These are phyloP conservation scores for Russula olivacea DNA, from an alignment of 768 basidiomycete genomes.

Conservation along the genomic window DNA sequence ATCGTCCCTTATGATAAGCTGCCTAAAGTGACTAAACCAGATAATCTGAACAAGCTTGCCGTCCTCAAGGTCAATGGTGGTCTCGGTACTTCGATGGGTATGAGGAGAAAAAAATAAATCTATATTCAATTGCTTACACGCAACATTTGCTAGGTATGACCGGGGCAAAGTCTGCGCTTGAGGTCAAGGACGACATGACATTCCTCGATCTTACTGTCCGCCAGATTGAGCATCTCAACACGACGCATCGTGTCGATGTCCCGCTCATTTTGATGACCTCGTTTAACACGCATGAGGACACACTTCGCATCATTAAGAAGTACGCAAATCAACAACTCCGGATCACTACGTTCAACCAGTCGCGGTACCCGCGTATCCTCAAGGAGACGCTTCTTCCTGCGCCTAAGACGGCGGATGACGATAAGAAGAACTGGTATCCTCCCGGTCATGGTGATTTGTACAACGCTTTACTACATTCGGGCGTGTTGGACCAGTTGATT, in stretches of 20 bases:
- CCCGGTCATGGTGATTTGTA: conserved; percentile 97
- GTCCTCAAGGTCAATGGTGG: conserved; percentile 95
- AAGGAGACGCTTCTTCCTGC: conserved; percentile 84
- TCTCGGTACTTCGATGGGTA: conserved; percentile 85
- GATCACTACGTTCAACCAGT: conserved; percentile 90
- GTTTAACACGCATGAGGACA: conserved; percentile 97
- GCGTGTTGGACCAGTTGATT: conserved; percentile 84
- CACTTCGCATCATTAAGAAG: conserved; percentile 93
- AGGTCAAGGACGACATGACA: conserved; percentile 96
- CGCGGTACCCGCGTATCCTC: conserved; percentile 87
- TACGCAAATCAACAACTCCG: conserved; percentile 93
- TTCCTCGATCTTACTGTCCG: conserved; percentile 93
- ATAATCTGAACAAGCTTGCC: conserved; percentile 84
- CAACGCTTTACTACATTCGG: conserved; percentile 85
- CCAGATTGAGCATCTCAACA: conserved; percentile 95
- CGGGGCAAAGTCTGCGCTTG: conserved; percentile 87
- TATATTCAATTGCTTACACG: background rate
- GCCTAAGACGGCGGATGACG: conserved; percentile 68
- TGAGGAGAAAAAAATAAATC: background rate
- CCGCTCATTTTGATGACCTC: conserved; percentile 99
- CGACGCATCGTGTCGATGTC: conserved; percentile 75
- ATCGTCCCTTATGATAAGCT: conserved; percentile 79
- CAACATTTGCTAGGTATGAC: conserved; percentile 53
- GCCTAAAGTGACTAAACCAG: conserved; percentile 48
- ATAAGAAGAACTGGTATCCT: conserved; percentile 94